Evolutionary conservation across 2,329 filamentous ascomycete species (phyloP), one percentile per base, ranked within the genome.

Genomic region (Volutella citrinella): DNA sequence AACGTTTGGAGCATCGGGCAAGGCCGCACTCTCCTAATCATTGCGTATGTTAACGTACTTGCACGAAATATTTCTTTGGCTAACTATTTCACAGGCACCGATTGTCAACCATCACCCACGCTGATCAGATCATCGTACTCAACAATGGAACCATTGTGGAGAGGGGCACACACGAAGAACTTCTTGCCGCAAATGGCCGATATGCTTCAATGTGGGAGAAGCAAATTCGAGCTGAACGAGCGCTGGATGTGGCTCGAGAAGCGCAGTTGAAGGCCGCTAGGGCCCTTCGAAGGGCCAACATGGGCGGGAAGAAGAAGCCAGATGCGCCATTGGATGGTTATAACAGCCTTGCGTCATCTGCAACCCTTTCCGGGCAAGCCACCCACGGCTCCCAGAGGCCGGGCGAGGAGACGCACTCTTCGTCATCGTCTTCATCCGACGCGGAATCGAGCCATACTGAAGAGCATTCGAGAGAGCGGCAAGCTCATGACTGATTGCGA

Each of bases 11-110:
- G 78, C 11, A 78, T 97, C 28, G 87, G 87, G 12, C 73, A 84
- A 48, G 90, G 89, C 30, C 84, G 93, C 28, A 98, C 93, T 2
- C 83, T 96, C 68, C 78, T 98, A 41, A 89, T 97, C 32, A 97
- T 98, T 65, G 93, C 93, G 68, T 88, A 80, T 68, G 77, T 74
- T 27, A 20, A 15, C n/a, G n/a, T n/a, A n/a, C n/a, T n/a, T n/a
- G n/a, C n/a, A n/a, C n/a, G n/a, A n/a, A n/a, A n/a, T n/a, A n/a
- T n/a, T n/a, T n/a, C n/a, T n/a, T n/a, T n/a, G n/a, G n/a, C n/a
- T n/a, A n/a, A n/a, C n/a, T n/a, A n/a, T n/a, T n/a, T 25, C 25
- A 34, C 27, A 80, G 76, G 32, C 88, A 95, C 61, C 83, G 88
- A 34, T 68, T 95, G 16, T 93, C 87, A 19, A 89, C 84, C 2